These are phyloP conservation scores for Vitis hybrid DNA, from an alignment of 177 flowering plant genomes.

Conservation along the genomic window DNA sequence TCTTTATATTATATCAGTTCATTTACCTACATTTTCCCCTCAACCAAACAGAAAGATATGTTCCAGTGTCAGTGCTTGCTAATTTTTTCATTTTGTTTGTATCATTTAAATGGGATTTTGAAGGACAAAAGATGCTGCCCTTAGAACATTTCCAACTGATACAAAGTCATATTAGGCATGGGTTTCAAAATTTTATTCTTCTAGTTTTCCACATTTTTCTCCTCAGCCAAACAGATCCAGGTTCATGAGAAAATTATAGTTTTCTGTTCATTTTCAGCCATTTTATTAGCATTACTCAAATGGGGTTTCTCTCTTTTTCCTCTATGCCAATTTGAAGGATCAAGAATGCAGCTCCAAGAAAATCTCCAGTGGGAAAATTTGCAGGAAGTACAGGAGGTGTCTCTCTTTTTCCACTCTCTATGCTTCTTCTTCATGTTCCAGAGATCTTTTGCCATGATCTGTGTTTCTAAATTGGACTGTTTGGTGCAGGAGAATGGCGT, in stretches of 20 bases:
- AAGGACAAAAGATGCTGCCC: too few relatives aligned
- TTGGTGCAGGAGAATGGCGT: constrained; percentile 69
- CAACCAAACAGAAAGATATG: too few relatives aligned
- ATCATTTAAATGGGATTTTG: too few relatives aligned
- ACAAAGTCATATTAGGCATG: too few relatives aligned
- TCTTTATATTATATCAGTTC: too few relatives aligned
- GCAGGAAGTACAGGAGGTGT: constrained; percentile 43
- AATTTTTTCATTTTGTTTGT: too few relatives aligned
- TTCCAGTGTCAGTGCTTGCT: too few relatives aligned
- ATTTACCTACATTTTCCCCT: too few relatives aligned
- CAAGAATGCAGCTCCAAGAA: constrained; percentile 41
- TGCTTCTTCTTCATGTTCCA: not conserved
- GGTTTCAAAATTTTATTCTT: too few relatives aligned
- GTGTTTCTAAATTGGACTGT: not conserved
- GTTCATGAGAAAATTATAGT: not conserved
- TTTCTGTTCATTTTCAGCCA: not conserved
- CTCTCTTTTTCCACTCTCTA: constrained; percentile 13
- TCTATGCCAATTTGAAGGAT: constrained; percentile 36
- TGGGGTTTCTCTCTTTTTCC: constrained; percentile 7
- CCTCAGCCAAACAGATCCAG: too few relatives aligned
- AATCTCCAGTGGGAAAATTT: constrained; percentile 71
- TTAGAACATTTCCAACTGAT: too few relatives aligned
- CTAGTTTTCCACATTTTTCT: too few relatives aligned
- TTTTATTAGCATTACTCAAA: not conserved
- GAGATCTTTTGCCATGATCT: not conserved